Conservation (phyloP, 352 stramenopile species). For the Pythium volutum region DNA sequence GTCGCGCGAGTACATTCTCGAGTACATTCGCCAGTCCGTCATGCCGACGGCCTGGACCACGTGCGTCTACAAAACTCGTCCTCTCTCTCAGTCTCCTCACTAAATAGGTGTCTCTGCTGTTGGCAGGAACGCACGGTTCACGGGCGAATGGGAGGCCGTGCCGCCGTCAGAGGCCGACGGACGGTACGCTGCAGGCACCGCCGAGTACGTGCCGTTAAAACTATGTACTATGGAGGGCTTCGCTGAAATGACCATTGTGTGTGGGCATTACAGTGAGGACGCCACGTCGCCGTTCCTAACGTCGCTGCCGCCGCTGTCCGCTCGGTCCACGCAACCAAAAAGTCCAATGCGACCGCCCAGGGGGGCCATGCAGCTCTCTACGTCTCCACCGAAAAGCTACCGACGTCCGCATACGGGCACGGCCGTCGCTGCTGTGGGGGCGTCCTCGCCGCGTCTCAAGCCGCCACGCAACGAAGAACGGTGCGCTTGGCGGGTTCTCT, state of each 20-base stretch:
- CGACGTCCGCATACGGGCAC: constrained; percentile 8
- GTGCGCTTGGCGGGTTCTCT: constrained; percentile 9
- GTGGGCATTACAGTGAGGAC: constrained; percentile 16
- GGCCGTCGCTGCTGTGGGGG: background rate
- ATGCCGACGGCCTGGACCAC: constrained; percentile 58
- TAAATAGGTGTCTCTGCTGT: constrained; percentile 8
- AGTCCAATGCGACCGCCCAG: constrained; percentile 10
- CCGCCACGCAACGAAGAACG: constrained; percentile 31
- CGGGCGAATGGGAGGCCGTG: constrained; percentile 45
- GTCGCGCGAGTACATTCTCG: constrained; percentile 65
- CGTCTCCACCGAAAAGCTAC: constrained; percentile 4
- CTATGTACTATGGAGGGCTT: too few species aligned
- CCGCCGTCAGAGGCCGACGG: constrained; percentile 15
- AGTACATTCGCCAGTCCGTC: constrained; percentile 76
- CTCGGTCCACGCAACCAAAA: background rate
- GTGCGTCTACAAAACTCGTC: constrained; percentile 24
- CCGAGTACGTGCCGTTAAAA: constrained; percentile 1
- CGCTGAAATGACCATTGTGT: too few species aligned
- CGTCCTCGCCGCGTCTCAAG: constrained; percentile 21
- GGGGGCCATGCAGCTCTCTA: background rate
- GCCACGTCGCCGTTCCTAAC: constrained; percentile 7
- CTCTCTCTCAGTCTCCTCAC: background rate
- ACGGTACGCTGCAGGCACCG: constrained; percentile 15
- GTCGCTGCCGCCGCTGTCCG: constrained; percentile 13
- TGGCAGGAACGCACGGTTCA: constrained; percentile 31